Percentiles rank a stretch among this genome's conserved stretches.
Evolutionary conservation across 495 filamentous ascomycete species (phyloP).

Genomic region (Lasiosphaeria hispida): DNA sequence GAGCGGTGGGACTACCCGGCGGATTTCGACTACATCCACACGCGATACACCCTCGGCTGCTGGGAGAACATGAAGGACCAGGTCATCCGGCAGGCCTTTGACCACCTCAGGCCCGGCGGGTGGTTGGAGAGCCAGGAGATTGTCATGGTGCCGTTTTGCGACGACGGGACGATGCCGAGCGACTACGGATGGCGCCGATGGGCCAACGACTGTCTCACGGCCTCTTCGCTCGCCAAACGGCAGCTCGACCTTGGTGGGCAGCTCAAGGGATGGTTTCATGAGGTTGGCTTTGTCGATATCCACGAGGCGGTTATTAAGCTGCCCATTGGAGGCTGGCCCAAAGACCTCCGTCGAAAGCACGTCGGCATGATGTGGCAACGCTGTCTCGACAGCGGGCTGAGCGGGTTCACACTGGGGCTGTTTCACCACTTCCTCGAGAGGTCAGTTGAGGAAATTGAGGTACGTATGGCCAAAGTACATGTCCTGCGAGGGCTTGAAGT

Average conservation of each 20-base stretch:
- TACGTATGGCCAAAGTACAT: constrained; percentile 20
- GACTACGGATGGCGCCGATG: constrained; percentile 50
- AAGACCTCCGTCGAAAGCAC: constrained; percentile 24
- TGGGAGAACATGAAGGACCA: constrained; percentile 44
- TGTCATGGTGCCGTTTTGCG: constrained; percentile 54
- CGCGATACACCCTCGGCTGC: constrained; percentile 44
- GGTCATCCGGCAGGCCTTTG: constrained; percentile 37
- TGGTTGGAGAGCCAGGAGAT: constrained; percentile 66
- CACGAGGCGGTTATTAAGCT: constrained; percentile 54
- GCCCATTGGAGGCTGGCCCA: constrained; percentile 56
- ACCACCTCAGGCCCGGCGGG: constrained; percentile 61
- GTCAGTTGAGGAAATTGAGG: constrained; percentile 42
- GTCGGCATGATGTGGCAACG: constrained; percentile 38
- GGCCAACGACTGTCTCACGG: constrained; percentile 47
- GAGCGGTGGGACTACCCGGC: constrained; percentile 25
- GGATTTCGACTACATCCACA: constrained; percentile 51
- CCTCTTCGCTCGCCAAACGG: constrained; percentile 49
- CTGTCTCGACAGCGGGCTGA: constrained; percentile 31
- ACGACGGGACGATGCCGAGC: constrained; percentile 56
- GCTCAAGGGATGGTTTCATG: constrained; percentile 54
- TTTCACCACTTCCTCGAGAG: constrained; percentile 37
- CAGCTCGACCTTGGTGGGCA: constrained; percentile 51
- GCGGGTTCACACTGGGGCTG: constrained; percentile 29
- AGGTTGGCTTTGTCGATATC: constrained; percentile 64
- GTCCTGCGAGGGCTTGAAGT: not conserved